These are phyloP conservation scores for Phytophthora chlamydospora DNA, from an alignment of 352 stramenopile species.

Conservation along the genomic window DNA sequence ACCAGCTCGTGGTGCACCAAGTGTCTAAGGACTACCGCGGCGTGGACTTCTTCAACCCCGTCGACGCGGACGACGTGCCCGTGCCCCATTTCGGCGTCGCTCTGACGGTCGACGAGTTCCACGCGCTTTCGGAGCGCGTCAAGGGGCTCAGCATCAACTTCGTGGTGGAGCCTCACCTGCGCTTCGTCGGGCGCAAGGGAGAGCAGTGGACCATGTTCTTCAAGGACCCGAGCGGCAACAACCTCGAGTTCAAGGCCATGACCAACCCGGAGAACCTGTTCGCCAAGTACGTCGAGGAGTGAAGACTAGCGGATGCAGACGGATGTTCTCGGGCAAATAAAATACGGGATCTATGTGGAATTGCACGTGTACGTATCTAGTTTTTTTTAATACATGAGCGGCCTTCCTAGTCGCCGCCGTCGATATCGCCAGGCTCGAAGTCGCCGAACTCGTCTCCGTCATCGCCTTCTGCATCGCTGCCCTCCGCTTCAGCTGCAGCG, in stretches of 20 bases:
- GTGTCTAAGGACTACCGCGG: slow-evolving; percentile 93
- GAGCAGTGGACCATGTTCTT: slow-evolving; percentile 99
- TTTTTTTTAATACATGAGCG: not conserved
- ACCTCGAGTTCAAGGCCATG: slow-evolving; percentile 99
- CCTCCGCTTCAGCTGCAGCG: slow-evolving; percentile 32
- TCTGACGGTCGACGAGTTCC: slow-evolving; percentile 93
- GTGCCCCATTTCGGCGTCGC: slow-evolving; percentile 96
- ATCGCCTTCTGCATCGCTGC: slow-evolving; percentile 41
- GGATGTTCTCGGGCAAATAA: slow-evolving; percentile 15
- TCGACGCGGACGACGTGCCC: slow-evolving; percentile 97
- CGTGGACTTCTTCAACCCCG: slow-evolving; percentile 96
- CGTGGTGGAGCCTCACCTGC: slow-evolving; percentile 95
- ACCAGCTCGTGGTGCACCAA: slow-evolving; percentile 91
- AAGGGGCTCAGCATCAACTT: slow-evolving; percentile 86
- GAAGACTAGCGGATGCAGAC: slow-evolving; percentile 10
- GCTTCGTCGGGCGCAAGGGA: slow-evolving; percentile 94
- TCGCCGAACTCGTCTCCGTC: slow-evolving; percentile 57
- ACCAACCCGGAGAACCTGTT: slow-evolving; percentile 97
- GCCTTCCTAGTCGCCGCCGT: slow-evolving; percentile 48
- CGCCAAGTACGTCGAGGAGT: slow-evolving; percentile 95
- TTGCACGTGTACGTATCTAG: slow-evolving; percentile 22
- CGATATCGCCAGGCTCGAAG: slow-evolving; percentile 58
- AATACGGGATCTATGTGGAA: slow-evolving; percentile 27
- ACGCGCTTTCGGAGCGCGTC: slow-evolving; percentile 88
- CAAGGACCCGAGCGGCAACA: slow-evolving; percentile 97